phyloP scores from a whole-genome alignment of 495 filamentous ascomycete genomes.

The Durotheca rogersii region DNA sequence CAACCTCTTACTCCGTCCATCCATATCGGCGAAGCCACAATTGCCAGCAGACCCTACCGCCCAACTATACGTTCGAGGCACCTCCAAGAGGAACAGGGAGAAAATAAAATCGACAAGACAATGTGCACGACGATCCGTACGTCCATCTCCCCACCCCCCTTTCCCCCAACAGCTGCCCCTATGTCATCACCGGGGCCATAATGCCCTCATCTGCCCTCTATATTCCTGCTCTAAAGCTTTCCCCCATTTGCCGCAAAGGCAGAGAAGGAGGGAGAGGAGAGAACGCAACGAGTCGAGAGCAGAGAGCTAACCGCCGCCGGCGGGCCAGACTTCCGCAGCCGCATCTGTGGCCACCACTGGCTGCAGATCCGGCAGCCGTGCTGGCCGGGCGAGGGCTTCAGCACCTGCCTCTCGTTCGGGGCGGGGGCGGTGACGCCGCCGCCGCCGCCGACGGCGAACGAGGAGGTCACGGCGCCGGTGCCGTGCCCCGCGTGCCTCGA shows the following conservation, averaged over 20 bases:
- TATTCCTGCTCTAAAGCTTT: no score
- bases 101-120: neutral
- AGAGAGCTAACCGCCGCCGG: no score
- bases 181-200: no score
- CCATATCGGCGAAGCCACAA: no score
- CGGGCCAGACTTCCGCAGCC: constrained; percentile 36
- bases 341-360: constrained; percentile 45
- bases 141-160: constrained; percentile 2
- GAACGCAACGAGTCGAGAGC: no score
- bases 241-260: no score
- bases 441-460: constrained; percentile 23
- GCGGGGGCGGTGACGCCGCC: constrained; percentile 29
- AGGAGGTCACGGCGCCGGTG: constrained; percentile 11
- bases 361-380: constrained; percentile 38
- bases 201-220: no score
- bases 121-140: constrained; percentile 30
- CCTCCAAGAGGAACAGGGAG: neutral
- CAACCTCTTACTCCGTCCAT: no score
- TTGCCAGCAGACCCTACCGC: no score
- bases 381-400: constrained; percentile 40
- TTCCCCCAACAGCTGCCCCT: neutral
- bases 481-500: constrained; percentile 27
- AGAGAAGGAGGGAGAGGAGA: no score
- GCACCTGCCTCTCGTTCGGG: constrained; percentile 35
- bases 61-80: no score